Conservation (phyloP, 2,329 filamentous ascomycete genomes). For the Paracorniculantispora psalliotae region DNA sequence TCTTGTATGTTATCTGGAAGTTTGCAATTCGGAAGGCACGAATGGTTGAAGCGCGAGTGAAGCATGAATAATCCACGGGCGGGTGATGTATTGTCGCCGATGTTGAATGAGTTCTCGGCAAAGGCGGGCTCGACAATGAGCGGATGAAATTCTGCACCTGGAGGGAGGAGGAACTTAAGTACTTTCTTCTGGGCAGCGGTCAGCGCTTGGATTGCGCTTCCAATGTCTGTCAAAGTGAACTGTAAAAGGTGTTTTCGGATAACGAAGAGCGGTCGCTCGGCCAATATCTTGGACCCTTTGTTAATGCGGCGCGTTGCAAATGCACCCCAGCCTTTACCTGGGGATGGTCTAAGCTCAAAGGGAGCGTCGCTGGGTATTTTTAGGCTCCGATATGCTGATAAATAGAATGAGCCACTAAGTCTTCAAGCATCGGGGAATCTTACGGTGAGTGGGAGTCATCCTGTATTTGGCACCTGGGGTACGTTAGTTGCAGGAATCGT, state of each 20-base stretch:
- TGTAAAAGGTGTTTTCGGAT: background rate
- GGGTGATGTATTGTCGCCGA: background rate
- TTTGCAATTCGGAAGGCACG: background rate
- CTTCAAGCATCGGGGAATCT: background rate
- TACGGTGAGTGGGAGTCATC: background rate
- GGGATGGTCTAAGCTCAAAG: background rate
- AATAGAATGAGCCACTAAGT: background rate
- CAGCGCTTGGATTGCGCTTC: background rate
- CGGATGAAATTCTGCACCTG: background rate
- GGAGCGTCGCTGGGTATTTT: background rate
- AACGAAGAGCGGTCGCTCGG: background rate
- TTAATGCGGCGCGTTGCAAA: background rate
- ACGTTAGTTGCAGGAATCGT: background rate
- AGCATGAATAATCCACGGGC: background rate
- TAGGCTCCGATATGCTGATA: background rate
- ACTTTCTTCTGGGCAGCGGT: background rate
- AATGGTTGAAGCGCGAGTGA: background rate
- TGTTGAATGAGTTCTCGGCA: background rate
- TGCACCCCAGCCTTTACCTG: background rate
- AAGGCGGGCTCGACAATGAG: background rate
- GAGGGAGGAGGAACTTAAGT: background rate
- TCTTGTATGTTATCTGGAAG: background rate
- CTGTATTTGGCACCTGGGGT: background rate
- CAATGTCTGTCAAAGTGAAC: background rate
- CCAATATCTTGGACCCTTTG: background rate